Evolutionary conservation across 352 stramenopile genomes (phyloP), one percentile per base, ranked within the genome.

Genomic region (Phytopythium vexans): DNA sequence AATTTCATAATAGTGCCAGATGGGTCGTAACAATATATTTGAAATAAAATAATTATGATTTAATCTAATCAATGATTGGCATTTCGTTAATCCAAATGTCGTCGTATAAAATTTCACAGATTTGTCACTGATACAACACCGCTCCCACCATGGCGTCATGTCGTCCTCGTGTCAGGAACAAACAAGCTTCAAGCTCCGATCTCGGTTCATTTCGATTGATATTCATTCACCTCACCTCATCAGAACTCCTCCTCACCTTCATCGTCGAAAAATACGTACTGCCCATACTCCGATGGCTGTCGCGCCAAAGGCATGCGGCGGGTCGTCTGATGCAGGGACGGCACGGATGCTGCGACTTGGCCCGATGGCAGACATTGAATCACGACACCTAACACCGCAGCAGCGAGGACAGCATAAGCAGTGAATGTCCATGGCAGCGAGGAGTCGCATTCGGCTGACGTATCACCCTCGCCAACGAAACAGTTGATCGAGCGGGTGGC

Each of bases 191-290:
- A 46, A 41, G 37, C 1, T 41, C 14, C 37, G 9, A 14, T 12
- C 39, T 43, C 39, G 12, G 21, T 43, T 43, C 8, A 14, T 15
- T 12, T 12, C 39, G 39, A 1, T 15, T 15, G 10, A 43, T 12
- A 8, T 12, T 15, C 10, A 11, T 12, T 8, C 41, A 46, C 14
- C 21, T 27, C 1, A 27, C 21, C 21, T n/a, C 21, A 27, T 54
- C 48, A 43, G 44, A 55, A 44, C 35, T 70, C 52, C 11, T 50
- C 52, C 2, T 75, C 59, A 36, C 60, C 72, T 12, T 89, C 74
- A 8, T 88, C 79, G 63, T 89, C 79, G 39, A 89, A 84, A 61
- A 74, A 80, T 8, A 89, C 74, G 54, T 87, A 89, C 58, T 88
- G 76, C 5, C 79, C 79, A 62, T 89, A 88, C 60, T 88, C 77